A percentile compares a stretch with the other conserved stretches of the same genome.
Conservation (phyloP, 2,329 filamentous ascomycete species). For the Trichothecium roseum region DNA sequence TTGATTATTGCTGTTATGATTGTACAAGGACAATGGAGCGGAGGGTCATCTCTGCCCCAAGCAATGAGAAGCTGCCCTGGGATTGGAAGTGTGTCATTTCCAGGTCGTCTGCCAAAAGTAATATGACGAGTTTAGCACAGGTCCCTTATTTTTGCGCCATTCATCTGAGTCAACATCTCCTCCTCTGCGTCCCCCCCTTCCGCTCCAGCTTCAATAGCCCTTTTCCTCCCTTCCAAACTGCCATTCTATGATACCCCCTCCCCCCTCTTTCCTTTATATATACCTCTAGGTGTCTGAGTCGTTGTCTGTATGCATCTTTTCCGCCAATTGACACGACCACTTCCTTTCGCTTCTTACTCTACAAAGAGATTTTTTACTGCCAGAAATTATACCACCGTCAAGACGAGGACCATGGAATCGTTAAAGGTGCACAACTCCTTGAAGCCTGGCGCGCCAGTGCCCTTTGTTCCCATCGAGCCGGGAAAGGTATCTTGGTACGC, state of each 20-base stretch:
- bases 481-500: constrained; percentile 72
- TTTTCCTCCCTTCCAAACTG: not conserved
- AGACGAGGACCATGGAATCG: constrained; percentile 32
- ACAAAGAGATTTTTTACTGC: constrained; percentile 16
- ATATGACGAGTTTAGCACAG: too few relatives aligned
- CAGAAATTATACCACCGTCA: too few relatives aligned
- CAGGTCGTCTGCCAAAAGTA: too few relatives aligned
- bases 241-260: not conserved
- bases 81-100: too few relatives aligned
- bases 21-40: too few relatives aligned
- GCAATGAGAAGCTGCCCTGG: too few relatives aligned
- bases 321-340: not conserved
- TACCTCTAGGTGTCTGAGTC: constrained; percentile 2
- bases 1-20: too few relatives aligned
- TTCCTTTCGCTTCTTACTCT: not conserved
- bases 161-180: too few relatives aligned
- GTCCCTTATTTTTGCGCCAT: too few relatives aligned
- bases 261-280: constrained; percentile 6
- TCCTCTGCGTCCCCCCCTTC: too few relatives aligned
- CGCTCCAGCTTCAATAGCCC: not conserved
- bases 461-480: constrained; percentile 62
- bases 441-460: constrained; percentile 58
- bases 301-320: constrained; percentile 1
- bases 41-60: too few relatives aligned
- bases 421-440: constrained; percentile 75